Conservation (phyloP, 78 protist genomes). For the Tieghemostelium lacteum region DNA sequence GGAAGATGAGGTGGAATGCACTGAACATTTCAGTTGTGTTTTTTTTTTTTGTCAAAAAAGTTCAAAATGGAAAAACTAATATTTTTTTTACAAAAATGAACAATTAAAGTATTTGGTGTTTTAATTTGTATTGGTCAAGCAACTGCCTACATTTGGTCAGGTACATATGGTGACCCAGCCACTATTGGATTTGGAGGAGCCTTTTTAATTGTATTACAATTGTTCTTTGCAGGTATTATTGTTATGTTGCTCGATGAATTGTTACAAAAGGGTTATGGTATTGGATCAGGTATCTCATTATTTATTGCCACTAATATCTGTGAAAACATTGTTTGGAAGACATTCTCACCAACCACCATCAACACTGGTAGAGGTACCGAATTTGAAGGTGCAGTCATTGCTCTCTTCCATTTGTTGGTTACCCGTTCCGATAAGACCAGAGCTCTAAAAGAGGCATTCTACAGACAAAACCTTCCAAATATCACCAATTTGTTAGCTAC, state of each 20-base stretch:
- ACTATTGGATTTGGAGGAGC: slow-evolving; percentile 94
- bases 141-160: slow-evolving; percentile 96
- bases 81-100: too few species aligned
- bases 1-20: background rate
- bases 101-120: slow-evolving; percentile 93
- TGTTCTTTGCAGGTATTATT: slow-evolving; percentile 97
- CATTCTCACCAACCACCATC: slow-evolving; percentile 99
- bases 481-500: slow-evolving; percentile 98
- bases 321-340: slow-evolving; percentile 99
- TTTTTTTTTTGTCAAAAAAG: too few species aligned
- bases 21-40: too few species aligned
- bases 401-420: slow-evolving; percentile 97
- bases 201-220: slow-evolving; percentile 97
- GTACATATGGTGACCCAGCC: slow-evolving; percentile 96
- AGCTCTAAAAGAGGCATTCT: slow-evolving; percentile 99
- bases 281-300: slow-evolving; percentile 99
- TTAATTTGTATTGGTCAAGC: slow-evolving; percentile 98
- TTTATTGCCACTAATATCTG: slow-evolving; percentile 99
- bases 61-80: too few species aligned
- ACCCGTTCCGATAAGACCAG: slow-evolving; percentile 93
- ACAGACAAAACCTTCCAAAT: slow-evolving; percentile 99
- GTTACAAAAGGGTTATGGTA: slow-evolving; percentile 99
- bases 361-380: slow-evolving; percentile 98
- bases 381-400: slow-evolving; percentile 99
- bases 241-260: slow-evolving; percentile 98